Base-by-base conservation (phyloP, 306 rosid genomes). In the Pyrus betulifolia region DNA sequence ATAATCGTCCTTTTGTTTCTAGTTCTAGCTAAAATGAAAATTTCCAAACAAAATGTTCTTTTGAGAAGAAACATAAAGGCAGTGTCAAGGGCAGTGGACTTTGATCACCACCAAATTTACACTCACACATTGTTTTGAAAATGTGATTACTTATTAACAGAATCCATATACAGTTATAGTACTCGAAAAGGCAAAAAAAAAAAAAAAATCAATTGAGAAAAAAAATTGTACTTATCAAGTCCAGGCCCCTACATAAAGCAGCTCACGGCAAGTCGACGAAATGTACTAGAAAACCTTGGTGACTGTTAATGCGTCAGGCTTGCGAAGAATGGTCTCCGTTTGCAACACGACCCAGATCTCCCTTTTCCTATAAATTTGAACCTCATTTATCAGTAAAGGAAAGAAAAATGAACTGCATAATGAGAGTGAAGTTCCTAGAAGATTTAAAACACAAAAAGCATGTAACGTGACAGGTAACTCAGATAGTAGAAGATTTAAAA, bases 271-370 rank as follows among this genome's bases (percentile, higher is more conserved):
- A 92, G 89, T 70, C 79, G 85, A 51, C 78, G 89, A 77, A 92
- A 95, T 44, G 91, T 87, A 44, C 87, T 87, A n/a, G 71, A 90
- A 89, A 84, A 95, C 97, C 89, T 89, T 92, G 76, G 78, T 49
- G 71, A 92, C 88, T 33, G 92, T 92, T 74, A 92, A 82, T 23
- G 97, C 86, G 79, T 80, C 97, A 52, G 96, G 97, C 83, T 88
- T 88, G 69, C 93, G 96, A 88, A 2, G 93, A 92, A 71, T 97
- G 93, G 78, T 97, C 83, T 19, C 84, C 89, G 57, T 89, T 84
- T 14, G 99, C 97, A 79, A 92, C 99, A 72, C 82, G 86, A 60
- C 97, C 99, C 80, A 95, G 81, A 78, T 95, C 97, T 76, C 99
- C 97, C 76, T 79, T 79, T 19, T 82, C 88, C 97, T 95, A 66